These are phyloP conservation scores for Iberis pinnata DNA, from an alignment of 345 rosid species.

Conservation along the genomic window DNA sequence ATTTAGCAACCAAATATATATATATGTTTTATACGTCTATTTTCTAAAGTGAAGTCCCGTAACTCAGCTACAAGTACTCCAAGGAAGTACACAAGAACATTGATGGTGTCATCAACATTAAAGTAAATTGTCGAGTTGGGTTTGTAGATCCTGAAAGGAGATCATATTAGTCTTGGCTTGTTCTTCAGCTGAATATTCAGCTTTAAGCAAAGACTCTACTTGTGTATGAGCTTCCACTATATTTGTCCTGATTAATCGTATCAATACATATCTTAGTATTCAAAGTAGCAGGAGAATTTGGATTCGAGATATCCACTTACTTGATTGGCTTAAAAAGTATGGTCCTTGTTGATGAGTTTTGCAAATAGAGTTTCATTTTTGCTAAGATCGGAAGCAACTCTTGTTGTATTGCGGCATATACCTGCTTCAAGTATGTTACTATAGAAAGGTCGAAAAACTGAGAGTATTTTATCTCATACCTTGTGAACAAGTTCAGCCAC, in stretches of 20 bases:
- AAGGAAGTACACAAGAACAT: background rate
- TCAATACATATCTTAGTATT: background rate
- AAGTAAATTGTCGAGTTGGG: conserved; percentile 63
- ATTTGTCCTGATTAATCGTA: conserved; percentile 59
- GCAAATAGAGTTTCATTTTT: conserved; percentile 91
- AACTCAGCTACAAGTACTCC: too few relatives aligned
- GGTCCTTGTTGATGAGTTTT: conserved; percentile 70
- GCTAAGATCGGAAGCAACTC: conserved; percentile 64
- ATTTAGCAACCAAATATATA: too few relatives aligned
- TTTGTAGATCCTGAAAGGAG: conserved; percentile 53
- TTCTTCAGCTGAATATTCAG: conserved; percentile 72
- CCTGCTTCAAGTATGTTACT: conserved; percentile 48
- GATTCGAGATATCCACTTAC: conserved; percentile 36
- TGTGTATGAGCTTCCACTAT: conserved; percentile 91
- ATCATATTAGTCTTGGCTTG: conserved; percentile 59
- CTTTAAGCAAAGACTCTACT: conserved; percentile 56
- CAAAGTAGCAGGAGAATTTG: conserved; percentile 15
- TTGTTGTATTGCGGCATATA: conserved; percentile 57
- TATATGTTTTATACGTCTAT: too few relatives aligned
- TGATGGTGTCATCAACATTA: conserved; percentile 22
- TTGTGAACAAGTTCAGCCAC: conserved; percentile 91
- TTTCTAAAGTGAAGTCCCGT: conserved; percentile 10
- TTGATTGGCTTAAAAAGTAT: conserved; percentile 91
- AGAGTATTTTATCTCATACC: too few relatives aligned
- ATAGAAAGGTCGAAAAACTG: too few relatives aligned